Percentiles rank a stretch among this genome's conserved stretches.
Evolutionary conservation across 768 basidiomycete genomes (phyloP).

Genomic region (Pisolithus sp.): DNA sequence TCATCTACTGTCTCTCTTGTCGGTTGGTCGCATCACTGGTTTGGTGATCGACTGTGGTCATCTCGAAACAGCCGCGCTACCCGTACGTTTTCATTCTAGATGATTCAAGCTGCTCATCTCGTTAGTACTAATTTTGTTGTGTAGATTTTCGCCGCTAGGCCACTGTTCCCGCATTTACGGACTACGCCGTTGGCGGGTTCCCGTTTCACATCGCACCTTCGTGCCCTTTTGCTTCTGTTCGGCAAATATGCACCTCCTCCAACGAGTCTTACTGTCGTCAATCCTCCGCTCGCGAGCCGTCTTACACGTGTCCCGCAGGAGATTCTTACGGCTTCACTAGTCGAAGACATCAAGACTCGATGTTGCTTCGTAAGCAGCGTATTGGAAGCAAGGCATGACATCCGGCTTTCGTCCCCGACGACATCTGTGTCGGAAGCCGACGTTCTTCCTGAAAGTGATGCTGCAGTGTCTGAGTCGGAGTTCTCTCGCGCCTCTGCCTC

Average conservation of each 20-base stretch:
- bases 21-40: conserved; percentile 86
- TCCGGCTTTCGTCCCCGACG: conserved; percentile 28
- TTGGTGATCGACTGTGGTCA: conserved; percentile 92
- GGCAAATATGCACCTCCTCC: conserved; percentile 84
- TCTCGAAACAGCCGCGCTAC: conserved; percentile 81
- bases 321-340: conserved; percentile 69
- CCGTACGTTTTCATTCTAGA: conserved; percentile 45
- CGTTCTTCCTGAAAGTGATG: conserved; percentile 43
- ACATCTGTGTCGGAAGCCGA: conserved; percentile 33
- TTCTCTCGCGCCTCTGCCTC: conserved; percentile 49
- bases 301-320: conserved; percentile 69
- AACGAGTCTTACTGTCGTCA: conserved; percentile 57
- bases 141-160: conserved; percentile 87
- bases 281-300: conserved; percentile 55
- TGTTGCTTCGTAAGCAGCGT: conserved; percentile 79
- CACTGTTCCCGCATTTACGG: conserved; percentile 73
- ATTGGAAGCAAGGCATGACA: conserved; percentile 34
- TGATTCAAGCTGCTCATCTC: not conserved
- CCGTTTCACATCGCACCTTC: conserved; percentile 72
- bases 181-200: conserved; percentile 88
- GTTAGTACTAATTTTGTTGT: conserved; percentile 1
- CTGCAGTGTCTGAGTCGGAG: conserved; percentile 62
- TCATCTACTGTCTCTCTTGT: conserved; percentile 77
- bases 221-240: conserved; percentile 74
- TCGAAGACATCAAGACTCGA: conserved; percentile 88